Percentiles rank a stretch among this genome's conserved stretches.
phyloP scores from a whole-genome alignment of 176 grass and related monocot genomes.

The Metroxylon sagu region DNA sequence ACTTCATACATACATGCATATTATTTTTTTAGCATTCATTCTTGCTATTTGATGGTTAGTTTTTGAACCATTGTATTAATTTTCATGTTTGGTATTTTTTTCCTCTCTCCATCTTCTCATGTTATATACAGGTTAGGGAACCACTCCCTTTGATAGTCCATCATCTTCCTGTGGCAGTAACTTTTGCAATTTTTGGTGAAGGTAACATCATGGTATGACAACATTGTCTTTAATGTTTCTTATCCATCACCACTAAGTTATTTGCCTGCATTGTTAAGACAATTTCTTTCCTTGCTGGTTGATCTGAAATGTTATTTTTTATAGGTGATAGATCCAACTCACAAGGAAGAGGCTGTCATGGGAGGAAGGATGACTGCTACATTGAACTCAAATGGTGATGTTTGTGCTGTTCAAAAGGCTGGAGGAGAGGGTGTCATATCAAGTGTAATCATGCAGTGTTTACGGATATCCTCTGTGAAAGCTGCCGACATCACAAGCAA shows the following conservation, averaged over 20 bases:
- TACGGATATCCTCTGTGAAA: slow-evolving; percentile 77
- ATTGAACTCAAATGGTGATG: slow-evolving; percentile 83
- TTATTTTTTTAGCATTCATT: too few relatives aligned
- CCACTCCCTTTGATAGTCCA: slow-evolving; percentile 80
- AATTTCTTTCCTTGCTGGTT: background rate
- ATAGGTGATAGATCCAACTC: slow-evolving; percentile 85
- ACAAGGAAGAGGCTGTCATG: slow-evolving; percentile 94
- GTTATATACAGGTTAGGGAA: slow-evolving; percentile 72
- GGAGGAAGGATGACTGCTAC: slow-evolving; percentile 88
- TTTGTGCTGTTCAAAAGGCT: slow-evolving; percentile 88
- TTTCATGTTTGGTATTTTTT: too few relatives aligned
- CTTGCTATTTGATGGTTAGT: too few relatives aligned
- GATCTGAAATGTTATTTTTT: slow-evolving; percentile 12
- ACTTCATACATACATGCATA: too few relatives aligned
- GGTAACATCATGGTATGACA: slow-evolving; percentile 74
- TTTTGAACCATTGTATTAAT: too few relatives aligned
- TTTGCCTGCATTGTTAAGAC: too few relatives aligned
- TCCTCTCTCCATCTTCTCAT: background rate
- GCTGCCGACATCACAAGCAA: slow-evolving; percentile 87
- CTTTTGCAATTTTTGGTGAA: slow-evolving; percentile 82
- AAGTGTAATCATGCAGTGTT: slow-evolving; percentile 81
- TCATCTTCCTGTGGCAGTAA: slow-evolving; percentile 90
- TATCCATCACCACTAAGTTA: too few relatives aligned
- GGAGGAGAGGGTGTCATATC: slow-evolving; percentile 77
- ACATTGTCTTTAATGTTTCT: background rate